Conservation (phyloP, 805 yeast genomes). For the Dipodascopsis uninucleata region DNA sequence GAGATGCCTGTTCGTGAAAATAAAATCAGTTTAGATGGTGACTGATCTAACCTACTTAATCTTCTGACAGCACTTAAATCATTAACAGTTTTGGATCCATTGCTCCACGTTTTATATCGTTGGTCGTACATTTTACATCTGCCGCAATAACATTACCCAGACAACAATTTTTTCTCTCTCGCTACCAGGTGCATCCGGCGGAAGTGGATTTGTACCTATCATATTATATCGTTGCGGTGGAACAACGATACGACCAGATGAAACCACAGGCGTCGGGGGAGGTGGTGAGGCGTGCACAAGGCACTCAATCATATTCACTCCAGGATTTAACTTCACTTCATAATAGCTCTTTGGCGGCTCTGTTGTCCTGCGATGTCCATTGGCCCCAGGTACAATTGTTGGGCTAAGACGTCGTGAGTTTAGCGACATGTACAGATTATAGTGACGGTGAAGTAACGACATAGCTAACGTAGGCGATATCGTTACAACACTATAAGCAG, state of each 20-base stretch:
- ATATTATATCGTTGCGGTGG: constrained; percentile 14
- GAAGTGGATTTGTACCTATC: constrained; percentile 13
- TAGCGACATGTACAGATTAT: constrained; percentile 27
- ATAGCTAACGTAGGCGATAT: constrained; percentile 25
- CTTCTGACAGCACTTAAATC: too few species aligned
- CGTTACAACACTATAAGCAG: constrained; percentile 20
- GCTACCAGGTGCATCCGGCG: constrained; percentile 21
- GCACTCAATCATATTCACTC: constrained; percentile 26
- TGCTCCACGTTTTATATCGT: too few species aligned
- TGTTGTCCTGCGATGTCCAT: constrained; percentile 10
- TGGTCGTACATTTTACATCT: too few species aligned
- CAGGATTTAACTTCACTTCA: constrained; percentile 23
- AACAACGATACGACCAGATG: constrained; percentile 6
- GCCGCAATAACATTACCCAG: constrained; percentile 25
- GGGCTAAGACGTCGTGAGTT: constrained; percentile 27
- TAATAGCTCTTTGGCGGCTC: constrained; percentile 27
- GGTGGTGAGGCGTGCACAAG: constrained; percentile 27
- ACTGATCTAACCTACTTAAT: too few species aligned
- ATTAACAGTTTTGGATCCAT: too few species aligned
- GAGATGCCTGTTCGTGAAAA: too few species aligned
- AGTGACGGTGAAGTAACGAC: constrained; percentile 21
- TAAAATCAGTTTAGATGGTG: too few species aligned
- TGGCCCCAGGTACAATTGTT: constrained; percentile 13
- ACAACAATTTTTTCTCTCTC: constrained; percentile 27
- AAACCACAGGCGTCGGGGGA: constrained; percentile 11